These are phyloP conservation scores for Paracoccidioides lutzii DNA, from an alignment of 2,329 filamentous ascomycete species.

Conservation along the genomic window DNA sequence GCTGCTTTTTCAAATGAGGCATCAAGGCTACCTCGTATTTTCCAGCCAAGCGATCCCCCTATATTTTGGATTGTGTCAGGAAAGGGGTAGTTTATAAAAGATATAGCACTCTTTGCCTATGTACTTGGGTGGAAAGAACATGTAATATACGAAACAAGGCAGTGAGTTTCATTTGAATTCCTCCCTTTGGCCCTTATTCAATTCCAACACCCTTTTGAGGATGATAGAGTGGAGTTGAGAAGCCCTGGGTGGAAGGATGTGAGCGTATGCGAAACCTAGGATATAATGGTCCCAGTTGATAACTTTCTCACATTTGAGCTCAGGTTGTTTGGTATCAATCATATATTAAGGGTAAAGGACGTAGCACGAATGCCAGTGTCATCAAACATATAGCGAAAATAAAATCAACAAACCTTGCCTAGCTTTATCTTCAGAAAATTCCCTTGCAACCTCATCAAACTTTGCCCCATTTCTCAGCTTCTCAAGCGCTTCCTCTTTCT, in stretches of 20 bases:
- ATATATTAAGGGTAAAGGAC: background rate
- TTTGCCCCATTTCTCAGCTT: constrained; percentile 47
- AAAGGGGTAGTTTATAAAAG: background rate
- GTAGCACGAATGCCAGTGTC: background rate
- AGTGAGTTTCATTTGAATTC: no score
- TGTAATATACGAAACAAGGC: no score
- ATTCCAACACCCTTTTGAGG: background rate
- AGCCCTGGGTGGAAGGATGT: no score
- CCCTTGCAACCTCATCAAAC: constrained; percentile 52
- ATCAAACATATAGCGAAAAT: constrained; percentile 6
- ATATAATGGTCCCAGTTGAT: no score
- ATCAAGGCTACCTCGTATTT: constrained; percentile 44
- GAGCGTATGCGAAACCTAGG: no score
- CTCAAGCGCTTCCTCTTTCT: constrained; percentile 52
- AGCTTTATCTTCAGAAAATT: constrained; percentile 55
- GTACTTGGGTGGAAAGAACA: background rate
- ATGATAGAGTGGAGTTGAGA: no score
- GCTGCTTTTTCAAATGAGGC: constrained; percentile 49
- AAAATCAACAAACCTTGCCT: constrained; percentile 34
- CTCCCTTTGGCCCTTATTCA: no score
- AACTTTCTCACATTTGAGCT: no score
- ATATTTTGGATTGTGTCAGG: background rate
- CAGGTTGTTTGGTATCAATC: background rate
- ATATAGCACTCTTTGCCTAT: background rate
- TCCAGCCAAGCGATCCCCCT: constrained; percentile 54